Evolutionary conservation across 805 yeast genomes (phyloP).

Genomic region (Ogataea chonburiensis): DNA sequence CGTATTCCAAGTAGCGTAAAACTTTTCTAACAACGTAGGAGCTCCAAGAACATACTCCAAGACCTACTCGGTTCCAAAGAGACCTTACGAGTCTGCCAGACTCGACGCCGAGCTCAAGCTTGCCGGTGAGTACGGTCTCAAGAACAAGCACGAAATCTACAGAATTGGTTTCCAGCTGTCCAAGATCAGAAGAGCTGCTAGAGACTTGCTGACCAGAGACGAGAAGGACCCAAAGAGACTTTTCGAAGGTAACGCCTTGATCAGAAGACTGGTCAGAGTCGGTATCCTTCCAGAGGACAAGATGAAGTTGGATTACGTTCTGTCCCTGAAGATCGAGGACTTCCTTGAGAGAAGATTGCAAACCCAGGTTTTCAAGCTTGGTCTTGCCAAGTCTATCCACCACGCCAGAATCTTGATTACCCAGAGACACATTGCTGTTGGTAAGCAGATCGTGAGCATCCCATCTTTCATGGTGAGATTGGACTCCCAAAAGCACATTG

Average conservation of each 20-base stretch:
- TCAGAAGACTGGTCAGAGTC: slow-evolving; percentile 98
- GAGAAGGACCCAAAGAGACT: slow-evolving; percentile 99
- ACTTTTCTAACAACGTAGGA: slow-evolving; percentile 48
- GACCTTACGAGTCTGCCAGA: slow-evolving; percentile 99
- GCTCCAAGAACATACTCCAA: slow-evolving; percentile 99
- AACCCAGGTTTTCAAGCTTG: slow-evolving; percentile 99
- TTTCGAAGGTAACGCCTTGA: slow-evolving; percentile 99
- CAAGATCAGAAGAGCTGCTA: slow-evolving; percentile 99
- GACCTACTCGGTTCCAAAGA: slow-evolving; percentile 99
- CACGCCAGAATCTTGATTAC: slow-evolving; percentile 99
- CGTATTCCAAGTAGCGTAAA: slow-evolving; percentile 17
- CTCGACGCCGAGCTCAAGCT: slow-evolving; percentile 98
- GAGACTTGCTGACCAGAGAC: slow-evolving; percentile 99
- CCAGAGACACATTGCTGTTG: slow-evolving; percentile 99
- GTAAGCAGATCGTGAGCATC: slow-evolving; percentile 97
- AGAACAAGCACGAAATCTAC: slow-evolving; percentile 99
- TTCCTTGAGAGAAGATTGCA: slow-evolving; percentile 99
- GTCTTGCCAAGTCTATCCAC: slow-evolving; percentile 99
- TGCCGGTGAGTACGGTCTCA: slow-evolving; percentile 99
- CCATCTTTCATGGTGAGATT: slow-evolving; percentile 99
- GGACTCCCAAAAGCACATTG: slow-evolving; percentile 99
- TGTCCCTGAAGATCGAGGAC: slow-evolving; percentile 97
- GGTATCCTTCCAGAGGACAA: slow-evolving; percentile 99
- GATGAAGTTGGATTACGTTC: slow-evolving; percentile 99
- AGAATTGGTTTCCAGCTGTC: slow-evolving; percentile 99